Evolutionary conservation across 345 rosid genomes (phyloP), one percentile per base, ranked within the genome.

Genomic region (Salix koriyanagi): DNA sequence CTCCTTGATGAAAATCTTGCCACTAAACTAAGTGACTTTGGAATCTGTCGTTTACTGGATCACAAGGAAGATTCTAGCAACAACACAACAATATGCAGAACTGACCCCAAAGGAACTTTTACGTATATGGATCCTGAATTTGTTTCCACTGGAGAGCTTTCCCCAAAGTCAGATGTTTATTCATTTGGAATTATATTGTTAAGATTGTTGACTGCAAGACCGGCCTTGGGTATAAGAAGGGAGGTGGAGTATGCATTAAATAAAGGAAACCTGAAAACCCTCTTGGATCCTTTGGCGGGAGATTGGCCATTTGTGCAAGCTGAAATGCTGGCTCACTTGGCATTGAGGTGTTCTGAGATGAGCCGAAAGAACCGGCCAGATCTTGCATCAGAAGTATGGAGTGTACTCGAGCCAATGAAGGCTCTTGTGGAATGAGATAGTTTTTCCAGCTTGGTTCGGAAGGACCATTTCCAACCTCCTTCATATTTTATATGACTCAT

Each of bases 231-330:
- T 66, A 88, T 94, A 76, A 70, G 79, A 68, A 92, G 86, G 77
- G 97, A 91, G 81, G 92, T 92, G 79, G 89, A 87, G 71, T 81
- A 79, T 71, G 97, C 94, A 14, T 65, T 93, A 13, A 90, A 90
- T 52, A 83, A 73, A 46, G 92, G 91, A 77, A 81, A 83, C 14
- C 79, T 95, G 82, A 88, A 84, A 78, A 69, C 58, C 71, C 83
- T 89, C 37, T 82, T 95, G 86, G 99, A 95, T 73, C 99, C 94
- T 76, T 83, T 90, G 78, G 96, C 99, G 12, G 99, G 99, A 70
- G 96, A 95, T 80, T 95, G 98, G 99, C 98, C 99, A 1, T 88
- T 89, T 88, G 88, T 89, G 77, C 91, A 87, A 83, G 97, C 97
- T 10, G 90, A 92, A 85, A 97, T 89, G 84, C 81, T 95, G 83